Evolutionary conservation across 768 basidiomycete species (phyloP).

Genomic region (Agaricus subrufescens): DNA sequence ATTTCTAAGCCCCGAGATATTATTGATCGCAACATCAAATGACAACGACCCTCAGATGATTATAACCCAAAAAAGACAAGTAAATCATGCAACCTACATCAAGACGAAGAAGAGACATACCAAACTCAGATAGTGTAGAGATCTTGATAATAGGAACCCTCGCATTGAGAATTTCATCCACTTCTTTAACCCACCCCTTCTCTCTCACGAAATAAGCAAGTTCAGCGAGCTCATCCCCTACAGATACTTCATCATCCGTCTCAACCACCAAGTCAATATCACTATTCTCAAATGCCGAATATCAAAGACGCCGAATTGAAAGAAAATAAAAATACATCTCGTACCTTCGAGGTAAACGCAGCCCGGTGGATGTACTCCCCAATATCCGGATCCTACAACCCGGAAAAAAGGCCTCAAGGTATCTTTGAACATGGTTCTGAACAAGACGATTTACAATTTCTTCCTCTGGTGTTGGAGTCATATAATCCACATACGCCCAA

Average conservation of each 20-base stretch:
- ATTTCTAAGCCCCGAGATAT: slow-evolving; percentile 49
- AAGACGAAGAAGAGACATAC: slow-evolving; percentile 16
- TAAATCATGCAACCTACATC: too few relatives aligned
- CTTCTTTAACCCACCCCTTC: slow-evolving; percentile 34
- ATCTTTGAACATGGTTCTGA: slow-evolving; percentile 37
- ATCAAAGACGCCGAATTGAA: too few relatives aligned
- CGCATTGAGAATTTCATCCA: slow-evolving; percentile 23
- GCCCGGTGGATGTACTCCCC: slow-evolving; percentile 56
- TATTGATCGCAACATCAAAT: slow-evolving; percentile 67
- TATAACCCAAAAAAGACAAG: too few relatives aligned
- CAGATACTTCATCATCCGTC: slow-evolving; percentile 21
- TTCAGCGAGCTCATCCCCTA: slow-evolving; percentile 40
- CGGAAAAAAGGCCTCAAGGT: slow-evolving; percentile 40
- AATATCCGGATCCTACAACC: slow-evolving; percentile 50
- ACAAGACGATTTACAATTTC: slow-evolving; percentile 38
- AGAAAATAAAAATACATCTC: neutral
- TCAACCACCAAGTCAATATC: slow-evolving; percentile 21
- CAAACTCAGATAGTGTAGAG: slow-evolving; percentile 36
- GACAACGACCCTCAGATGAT: slow-evolving; percentile 41
- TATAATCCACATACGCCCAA: slow-evolving; percentile 48
- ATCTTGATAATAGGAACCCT: slow-evolving; percentile 63
- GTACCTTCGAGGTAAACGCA: slow-evolving; percentile 61
- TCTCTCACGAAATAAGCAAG: slow-evolving; percentile 42
- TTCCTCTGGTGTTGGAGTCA: slow-evolving; percentile 52
- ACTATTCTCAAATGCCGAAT: neutral